A percentile compares a stretch with the other conserved stretches of the same genome.
phyloP scores from a whole-genome alignment of 2,329 filamentous ascomycete genomes.

The Fusarium sambucinum region DNA sequence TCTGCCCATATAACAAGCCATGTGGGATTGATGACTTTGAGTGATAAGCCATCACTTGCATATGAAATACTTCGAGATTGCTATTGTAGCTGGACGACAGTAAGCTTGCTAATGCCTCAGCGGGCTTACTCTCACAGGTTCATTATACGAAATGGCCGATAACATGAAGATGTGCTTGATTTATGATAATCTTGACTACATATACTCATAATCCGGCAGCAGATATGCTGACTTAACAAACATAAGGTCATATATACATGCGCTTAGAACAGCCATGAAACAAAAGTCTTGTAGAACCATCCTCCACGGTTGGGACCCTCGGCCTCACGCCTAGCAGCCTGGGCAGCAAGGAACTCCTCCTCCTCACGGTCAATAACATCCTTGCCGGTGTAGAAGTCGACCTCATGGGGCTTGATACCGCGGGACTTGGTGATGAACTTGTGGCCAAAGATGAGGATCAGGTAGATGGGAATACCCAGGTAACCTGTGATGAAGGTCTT shows the following conservation, averaged over 20 bases:
- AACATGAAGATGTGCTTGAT: conserved; percentile 13
- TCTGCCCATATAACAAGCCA: not conserved
- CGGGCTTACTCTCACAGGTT: not conserved
- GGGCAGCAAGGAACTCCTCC: conserved; percentile 70
- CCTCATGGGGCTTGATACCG: conserved; percentile 67
- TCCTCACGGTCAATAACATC: conserved; percentile 80
- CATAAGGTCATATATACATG: not conserved
- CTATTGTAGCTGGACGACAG: not conserved
- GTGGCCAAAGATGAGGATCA: conserved; percentile 76
- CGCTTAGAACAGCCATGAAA: conserved; percentile 55
- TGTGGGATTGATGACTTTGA: not conserved
- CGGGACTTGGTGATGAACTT: conserved; percentile 68
- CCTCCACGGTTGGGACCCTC: conserved; percentile 43
- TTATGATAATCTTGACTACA: conserved; percentile 26
- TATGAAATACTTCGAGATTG: not conserved
- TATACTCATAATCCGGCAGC: conserved; percentile 24
- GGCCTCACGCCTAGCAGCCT: conserved; percentile 48
- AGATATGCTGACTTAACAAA: conserved; percentile 16
- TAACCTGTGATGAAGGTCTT: conserved; percentile 84
- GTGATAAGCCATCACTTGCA: no score
- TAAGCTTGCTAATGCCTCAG: not conserved
- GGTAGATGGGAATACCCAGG: conserved; percentile 80
- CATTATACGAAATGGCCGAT: not conserved
- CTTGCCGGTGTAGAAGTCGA: conserved; percentile 79
- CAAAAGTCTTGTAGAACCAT: conserved; percentile 55